Evolutionary conservation across 352 stramenopile species (phyloP), one percentile per base, ranked within the genome.

Genomic region (Globisporangium echinulatum): DNA sequence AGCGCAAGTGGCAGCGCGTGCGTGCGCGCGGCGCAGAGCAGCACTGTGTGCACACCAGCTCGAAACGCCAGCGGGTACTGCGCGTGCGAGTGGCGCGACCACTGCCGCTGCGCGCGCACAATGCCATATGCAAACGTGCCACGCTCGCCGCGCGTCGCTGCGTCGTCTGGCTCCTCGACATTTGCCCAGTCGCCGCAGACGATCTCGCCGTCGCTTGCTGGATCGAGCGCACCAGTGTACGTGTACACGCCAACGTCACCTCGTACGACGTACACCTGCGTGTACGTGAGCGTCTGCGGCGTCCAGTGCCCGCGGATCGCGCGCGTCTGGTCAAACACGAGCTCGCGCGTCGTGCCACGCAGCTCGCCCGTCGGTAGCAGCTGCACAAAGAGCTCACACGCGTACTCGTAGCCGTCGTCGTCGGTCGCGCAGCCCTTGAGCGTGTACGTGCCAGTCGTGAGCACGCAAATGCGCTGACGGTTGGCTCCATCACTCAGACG

Each of bases 391-490:
- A 88, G 64, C 61, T 81, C 66, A 38, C 82, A 88, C 11, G 70
- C 73, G 64, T 90, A 90, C 56, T 90, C 78, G 66, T 90, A 90
- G 10, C 78, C 81, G 19, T 90, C 81, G 10, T 70, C 66, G 49
- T 90, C 81, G 19, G 72, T 87, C 4, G 78, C 77, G n/a, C 73
- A 72, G 6, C 81, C 81, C 37, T 79, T 79, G 4, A 90, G 63
- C 49, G 65, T 63, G 63, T 82, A 90, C 11, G 64, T 46, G 8
- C 81, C 81, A 1, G 75, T 78, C 9, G 81, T 90, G 6, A 90
- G 69, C 13, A 68, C 67, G 7, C 53, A 54, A 13, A 85, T 75
- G 8, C 49, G 49, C 47, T 58, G 19, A 9, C 43, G 19, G 40
- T 44, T 44, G 2, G 14, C 13, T 33, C 33, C 25, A n/a, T 59